Percentiles rank a stretch among this genome's conserved stretches.
Conservation (phyloP, 768 basidiomycete species). For the Butyriboletus loyo region DNA sequence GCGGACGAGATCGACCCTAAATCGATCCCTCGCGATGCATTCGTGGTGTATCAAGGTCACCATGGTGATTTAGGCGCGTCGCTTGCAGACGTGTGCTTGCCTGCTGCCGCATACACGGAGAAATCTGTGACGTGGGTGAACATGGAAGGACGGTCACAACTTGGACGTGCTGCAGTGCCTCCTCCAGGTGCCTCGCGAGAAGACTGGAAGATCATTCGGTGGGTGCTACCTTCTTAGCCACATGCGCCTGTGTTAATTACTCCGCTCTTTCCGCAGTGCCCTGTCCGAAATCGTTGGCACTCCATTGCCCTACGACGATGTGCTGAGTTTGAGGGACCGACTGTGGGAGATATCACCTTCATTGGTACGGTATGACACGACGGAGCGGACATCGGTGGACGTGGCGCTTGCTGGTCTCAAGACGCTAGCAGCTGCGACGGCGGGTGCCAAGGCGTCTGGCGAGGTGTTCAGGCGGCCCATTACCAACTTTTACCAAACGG, state of each 20-base stretch:
- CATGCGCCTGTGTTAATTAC: not conserved
- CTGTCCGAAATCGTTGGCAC: slow-evolving; percentile 82
- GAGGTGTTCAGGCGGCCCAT: slow-evolving; percentile 76
- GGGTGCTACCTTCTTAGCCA: slow-evolving; percentile 16
- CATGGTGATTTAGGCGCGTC: slow-evolving; percentile 97
- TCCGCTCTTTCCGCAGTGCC: slow-evolving; percentile 48
- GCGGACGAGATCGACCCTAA: slow-evolving; percentile 91
- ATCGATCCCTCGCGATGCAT: slow-evolving; percentile 86
- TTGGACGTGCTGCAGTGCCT: slow-evolving; percentile 87
- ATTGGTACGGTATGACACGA: slow-evolving; percentile 77
- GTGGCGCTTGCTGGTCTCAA: slow-evolving; percentile 70
- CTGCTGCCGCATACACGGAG: slow-evolving; percentile 93
- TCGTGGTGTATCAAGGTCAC: slow-evolving; percentile 98
- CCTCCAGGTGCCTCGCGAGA: slow-evolving; percentile 95
- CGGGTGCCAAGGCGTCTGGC: slow-evolving; percentile 54
- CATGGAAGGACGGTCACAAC: slow-evolving; percentile 90
- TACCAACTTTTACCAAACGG: slow-evolving; percentile 93
- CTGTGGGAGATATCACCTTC: slow-evolving; percentile 97
- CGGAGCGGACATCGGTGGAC: slow-evolving; percentile 73
- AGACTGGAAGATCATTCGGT: slow-evolving; percentile 98
- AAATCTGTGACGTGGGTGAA: slow-evolving; percentile 92
- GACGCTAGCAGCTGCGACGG: slow-evolving; percentile 49
- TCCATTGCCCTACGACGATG: slow-evolving; percentile 87
- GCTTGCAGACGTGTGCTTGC: slow-evolving; percentile 94
- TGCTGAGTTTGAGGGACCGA: slow-evolving; percentile 78